Evolutionary conservation across 2,329 filamentous ascomycete genomes (phyloP), one percentile per base, ranked within the genome.

Genomic region (Thelonectria olida): DNA sequence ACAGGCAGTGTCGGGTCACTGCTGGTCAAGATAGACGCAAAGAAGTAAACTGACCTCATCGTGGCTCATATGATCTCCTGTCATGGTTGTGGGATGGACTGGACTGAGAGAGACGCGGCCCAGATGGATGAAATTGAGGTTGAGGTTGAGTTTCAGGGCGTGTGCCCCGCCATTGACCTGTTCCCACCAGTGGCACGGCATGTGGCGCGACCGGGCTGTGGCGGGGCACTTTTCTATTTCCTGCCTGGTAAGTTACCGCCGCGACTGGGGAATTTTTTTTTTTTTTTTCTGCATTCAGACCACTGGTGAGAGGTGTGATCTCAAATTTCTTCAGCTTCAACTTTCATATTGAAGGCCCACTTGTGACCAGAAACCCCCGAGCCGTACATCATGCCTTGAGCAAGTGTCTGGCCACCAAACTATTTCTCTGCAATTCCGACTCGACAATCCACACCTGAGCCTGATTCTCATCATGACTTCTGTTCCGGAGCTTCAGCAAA

Each of bases 401-500:
- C 10, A 13, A 31, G 28, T 31, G 13, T 31, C 28, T 31, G 10
- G 28, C 13, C 4, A 13, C 28, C 28, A 13, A 7, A 39, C n/a
- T 39, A 7, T 38, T 19, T 19, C n/a, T 39, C 36, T 39, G 4
- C 4, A n/a, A 4, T 15, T n/a, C 7, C 12, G 36, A 39, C 36
- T 5, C 17, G 36, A 39, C 4, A 6, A 39, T 31, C 10, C 9
- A 12, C 36, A 19, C 36, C 6, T 38, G n/a, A 27, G n/a, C 27
- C 20, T 28, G n/a, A n/a, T 41, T 15, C 39, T 38, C 20, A 57
- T 54, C 22, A 65, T 69, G 50, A 57, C 67, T 7, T 73, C 72
- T 17, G 72, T 74, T 2, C 61, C 69, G 41, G 76, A 78, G 59
- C 70, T 78, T 44, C 76, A 78, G 34, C 72, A 75, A 60, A 78